These are phyloP conservation scores for Sphaerulina vaccinii DNA, from an alignment of 2,329 filamentous ascomycete species.

Conservation along the genomic window DNA sequence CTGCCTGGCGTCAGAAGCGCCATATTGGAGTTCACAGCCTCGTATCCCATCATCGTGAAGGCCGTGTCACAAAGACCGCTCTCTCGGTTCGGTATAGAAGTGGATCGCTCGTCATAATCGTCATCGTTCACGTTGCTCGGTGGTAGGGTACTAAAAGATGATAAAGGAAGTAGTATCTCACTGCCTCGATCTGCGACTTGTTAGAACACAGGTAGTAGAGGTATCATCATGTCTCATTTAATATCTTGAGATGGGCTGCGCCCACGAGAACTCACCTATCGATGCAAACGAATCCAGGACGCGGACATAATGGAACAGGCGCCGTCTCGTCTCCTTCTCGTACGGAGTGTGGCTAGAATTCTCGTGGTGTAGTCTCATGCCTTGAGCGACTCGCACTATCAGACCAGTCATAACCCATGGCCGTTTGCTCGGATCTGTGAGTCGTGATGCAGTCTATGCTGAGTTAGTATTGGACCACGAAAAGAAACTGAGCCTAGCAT, in stretches of 20 bases:
- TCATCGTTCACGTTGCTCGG: slow-evolving; percentile 36
- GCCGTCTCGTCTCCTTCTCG: slow-evolving; percentile 34
- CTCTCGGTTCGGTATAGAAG: slow-evolving; percentile 21
- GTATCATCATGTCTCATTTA: no score
- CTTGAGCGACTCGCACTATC: slow-evolving; percentile 34
- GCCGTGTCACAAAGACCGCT: slow-evolving; percentile 33
- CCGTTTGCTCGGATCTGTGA: slow-evolving; percentile 30
- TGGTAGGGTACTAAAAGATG: slow-evolving; percentile 25
- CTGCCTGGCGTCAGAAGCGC: slow-evolving; percentile 20
- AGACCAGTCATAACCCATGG: slow-evolving; percentile 35
- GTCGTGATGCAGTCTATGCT: slow-evolving; percentile 25
- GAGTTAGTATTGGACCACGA: no score
- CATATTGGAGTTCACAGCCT: slow-evolving; percentile 17
- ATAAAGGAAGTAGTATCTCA: slow-evolving; percentile 27
- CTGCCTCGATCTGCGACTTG: slow-evolving; percentile 37
- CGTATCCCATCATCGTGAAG: slow-evolving; percentile 25
- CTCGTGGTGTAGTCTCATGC: slow-evolving; percentile 35
- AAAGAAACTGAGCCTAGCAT: no score
- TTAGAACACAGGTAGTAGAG: no score
- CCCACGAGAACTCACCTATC: no score
- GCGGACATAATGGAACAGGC: slow-evolving; percentile 35
- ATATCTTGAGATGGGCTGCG: no score
- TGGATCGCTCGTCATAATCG: slow-evolving; percentile 30
- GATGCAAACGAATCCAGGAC: slow-evolving; percentile 34
- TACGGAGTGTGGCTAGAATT: slow-evolving; percentile 24